A percentile compares a stretch with the other conserved stretches of the same genome.
phyloP scores from a whole-genome alignment of 208 protist genomes.

The Leishmania tropica region DNA sequence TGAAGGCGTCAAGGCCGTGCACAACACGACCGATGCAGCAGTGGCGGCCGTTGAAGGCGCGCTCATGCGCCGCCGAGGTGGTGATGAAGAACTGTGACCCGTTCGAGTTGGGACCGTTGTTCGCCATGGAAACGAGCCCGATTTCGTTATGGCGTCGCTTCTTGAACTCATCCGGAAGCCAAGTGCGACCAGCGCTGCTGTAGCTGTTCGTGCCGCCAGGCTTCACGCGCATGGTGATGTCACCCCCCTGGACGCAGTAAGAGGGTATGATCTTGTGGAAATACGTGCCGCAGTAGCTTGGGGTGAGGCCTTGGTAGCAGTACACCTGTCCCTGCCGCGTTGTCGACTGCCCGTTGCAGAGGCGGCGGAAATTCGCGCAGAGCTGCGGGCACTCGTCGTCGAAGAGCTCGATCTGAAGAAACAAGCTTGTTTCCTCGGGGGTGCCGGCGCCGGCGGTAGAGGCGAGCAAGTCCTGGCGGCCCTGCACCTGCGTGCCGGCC shows the following conservation, averaged over 20 bases:
- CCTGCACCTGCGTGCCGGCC: constrained; percentile 62
- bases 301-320: constrained; percentile 63
- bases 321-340: constrained; percentile 53
- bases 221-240: constrained; percentile 95
- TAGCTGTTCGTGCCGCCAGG: constrained; percentile 79
- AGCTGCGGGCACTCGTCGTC: constrained; percentile 79
- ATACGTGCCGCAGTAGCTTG: constrained; percentile 86
- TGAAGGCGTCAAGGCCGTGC: constrained; percentile 57
- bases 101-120: constrained; percentile 94
- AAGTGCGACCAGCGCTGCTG: constrained; percentile 82
- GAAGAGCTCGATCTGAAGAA: constrained; percentile 81
- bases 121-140: constrained; percentile 90
- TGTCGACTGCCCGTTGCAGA: constrained; percentile 54
- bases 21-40: constrained; percentile 71
- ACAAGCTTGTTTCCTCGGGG: constrained; percentile 25
- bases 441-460: constrained; percentile 58
- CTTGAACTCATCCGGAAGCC: constrained; percentile 95
- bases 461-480: constrained; percentile 36
- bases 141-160: constrained; percentile 85
- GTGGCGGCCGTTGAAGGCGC: constrained; percentile 70
- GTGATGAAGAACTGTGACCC: constrained; percentile 95
- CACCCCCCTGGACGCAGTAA: constrained; percentile 94
- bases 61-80: constrained; percentile 57
- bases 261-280: constrained; percentile 93
- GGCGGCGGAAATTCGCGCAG: constrained; percentile 75